Percentiles rank a stretch among this genome's conserved stretches.
Conservation (phyloP, 176 grass and related monocot genomes). For the Dactylis glomerata region DNA sequence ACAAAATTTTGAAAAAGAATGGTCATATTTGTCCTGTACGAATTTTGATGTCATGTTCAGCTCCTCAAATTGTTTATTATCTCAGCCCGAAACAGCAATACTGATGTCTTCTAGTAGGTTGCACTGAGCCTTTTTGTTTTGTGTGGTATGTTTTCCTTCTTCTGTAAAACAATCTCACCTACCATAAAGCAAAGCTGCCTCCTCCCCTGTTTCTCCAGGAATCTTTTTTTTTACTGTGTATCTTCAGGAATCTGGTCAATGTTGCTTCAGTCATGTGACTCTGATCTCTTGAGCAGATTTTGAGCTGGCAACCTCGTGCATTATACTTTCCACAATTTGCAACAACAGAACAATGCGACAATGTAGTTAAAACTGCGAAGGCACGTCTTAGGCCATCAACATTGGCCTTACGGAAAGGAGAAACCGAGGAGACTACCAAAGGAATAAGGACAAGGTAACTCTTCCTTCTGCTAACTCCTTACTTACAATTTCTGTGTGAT, state of each 20-base stretch:
- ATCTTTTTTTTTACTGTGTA: too few species aligned
- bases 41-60: background rate
- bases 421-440: constrained; percentile 73
- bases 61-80: background rate
- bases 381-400: constrained; percentile 76
- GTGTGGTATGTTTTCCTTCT: background rate
- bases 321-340: constrained; percentile 90
- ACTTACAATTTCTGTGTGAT: background rate
- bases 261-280: constrained; percentile 19
- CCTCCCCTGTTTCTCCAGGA: background rate
- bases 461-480: background rate
- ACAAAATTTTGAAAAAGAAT: background rate
- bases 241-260: background rate
- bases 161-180: background rate
- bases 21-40: background rate
- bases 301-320: constrained; percentile 94
- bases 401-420: constrained; percentile 85
- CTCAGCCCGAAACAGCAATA: background rate
- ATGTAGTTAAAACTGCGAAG: constrained; percentile 67
- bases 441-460: constrained; percentile 97
- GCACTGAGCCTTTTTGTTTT: background rate
- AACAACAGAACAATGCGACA: constrained; percentile 73
- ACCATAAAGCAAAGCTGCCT: background rate
- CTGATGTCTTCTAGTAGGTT: background rate
- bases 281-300: constrained; percentile 64